Evolutionary conservation across 2,329 filamentous ascomycete genomes (phyloP).

Genomic region (Colletotrichum sp.): DNA sequence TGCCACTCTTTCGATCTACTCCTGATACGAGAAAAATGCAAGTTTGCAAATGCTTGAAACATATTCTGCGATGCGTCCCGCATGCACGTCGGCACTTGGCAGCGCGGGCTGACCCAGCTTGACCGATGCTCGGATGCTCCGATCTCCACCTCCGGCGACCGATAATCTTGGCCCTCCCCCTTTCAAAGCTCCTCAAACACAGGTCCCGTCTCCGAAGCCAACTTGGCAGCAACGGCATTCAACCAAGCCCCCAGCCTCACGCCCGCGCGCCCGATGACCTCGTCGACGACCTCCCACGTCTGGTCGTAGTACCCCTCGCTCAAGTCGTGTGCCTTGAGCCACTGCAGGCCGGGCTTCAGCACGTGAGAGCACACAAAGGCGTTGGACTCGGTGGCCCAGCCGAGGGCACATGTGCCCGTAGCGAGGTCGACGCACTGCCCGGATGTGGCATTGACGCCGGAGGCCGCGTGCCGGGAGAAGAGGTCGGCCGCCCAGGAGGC

Average conservation of each 20-base stretch:
- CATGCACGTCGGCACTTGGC: neutral
- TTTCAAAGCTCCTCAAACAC: slow-evolving; percentile 7
- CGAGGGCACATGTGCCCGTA: neutral
- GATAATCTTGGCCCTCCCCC: neutral
- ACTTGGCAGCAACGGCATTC: slow-evolving; percentile 11
- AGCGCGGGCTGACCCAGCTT: neutral
- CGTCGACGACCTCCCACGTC: slow-evolving; percentile 18
- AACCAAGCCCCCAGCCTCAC: slow-evolving; percentile 17
- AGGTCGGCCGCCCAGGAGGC: slow-evolving; percentile 12
- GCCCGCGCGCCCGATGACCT: slow-evolving; percentile 12
- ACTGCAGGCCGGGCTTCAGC: neutral
- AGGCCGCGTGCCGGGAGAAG: neutral
- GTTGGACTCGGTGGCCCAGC: slow-evolving; percentile 16
- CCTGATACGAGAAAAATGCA: neutral
- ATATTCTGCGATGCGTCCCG: neutral
- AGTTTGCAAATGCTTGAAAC: neutral
- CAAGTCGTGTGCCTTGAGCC: slow-evolving; percentile 6
- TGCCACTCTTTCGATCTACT: neutral
- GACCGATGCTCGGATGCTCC: neutral
- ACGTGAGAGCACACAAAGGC: slow-evolving; percentile 16
- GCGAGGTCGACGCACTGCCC: slow-evolving; percentile 14
- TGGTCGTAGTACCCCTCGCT: slow-evolving; percentile 19
- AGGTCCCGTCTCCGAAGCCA: neutral
- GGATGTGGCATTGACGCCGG: neutral
- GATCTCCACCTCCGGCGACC: neutral